These are phyloP conservation scores for Isoetes engelmannii DNA, from an alignment of 83 land plant species.

Conservation along the genomic window DNA sequence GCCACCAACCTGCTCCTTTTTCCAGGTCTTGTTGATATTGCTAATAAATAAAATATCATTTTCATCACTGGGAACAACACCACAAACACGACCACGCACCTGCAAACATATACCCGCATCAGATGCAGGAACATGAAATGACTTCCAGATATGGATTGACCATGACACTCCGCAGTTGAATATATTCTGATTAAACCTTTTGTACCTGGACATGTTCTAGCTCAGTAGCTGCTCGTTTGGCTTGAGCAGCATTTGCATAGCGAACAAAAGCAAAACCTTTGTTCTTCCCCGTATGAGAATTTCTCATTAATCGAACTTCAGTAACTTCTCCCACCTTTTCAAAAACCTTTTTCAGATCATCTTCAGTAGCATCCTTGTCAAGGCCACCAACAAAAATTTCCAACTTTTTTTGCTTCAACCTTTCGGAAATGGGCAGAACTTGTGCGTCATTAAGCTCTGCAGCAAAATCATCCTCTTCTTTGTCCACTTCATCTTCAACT, in stretches of 20 bases:
- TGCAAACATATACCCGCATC: constrained; percentile 18
- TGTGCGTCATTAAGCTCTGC: constrained; percentile 20
- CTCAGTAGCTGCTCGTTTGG: constrained; percentile 68
- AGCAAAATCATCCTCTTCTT: constrained; percentile 13
- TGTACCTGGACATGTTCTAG: constrained; percentile 67
- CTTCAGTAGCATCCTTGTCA: constrained; percentile 83
- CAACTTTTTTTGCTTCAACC: constrained; percentile 72
- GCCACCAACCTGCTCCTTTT: constrained; percentile 68
- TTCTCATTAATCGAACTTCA: constrained; percentile 78
- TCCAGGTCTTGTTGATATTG: constrained; percentile 84
- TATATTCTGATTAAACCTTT: neutral
- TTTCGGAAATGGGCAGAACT: constrained; percentile 45
- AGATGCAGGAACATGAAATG: neutral
- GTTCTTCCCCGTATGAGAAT: constrained; percentile 83
- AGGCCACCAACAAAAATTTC: constrained; percentile 92
- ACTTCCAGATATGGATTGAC: neutral
- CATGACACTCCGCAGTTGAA: too few species aligned
- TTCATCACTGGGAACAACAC: constrained; percentile 86
- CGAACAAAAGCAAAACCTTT: constrained; percentile 94
- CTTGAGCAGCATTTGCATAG: constrained; percentile 73
- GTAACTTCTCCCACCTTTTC: constrained; percentile 63
- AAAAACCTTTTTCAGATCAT: constrained; percentile 69
- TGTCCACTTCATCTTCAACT: constrained; percentile 7
- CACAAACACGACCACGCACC: constrained; percentile 82
- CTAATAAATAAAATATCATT: constrained; percentile 83